phyloP scores from a whole-genome alignment of 306 rosid genomes.

The Abrus pulchellus region DNA sequence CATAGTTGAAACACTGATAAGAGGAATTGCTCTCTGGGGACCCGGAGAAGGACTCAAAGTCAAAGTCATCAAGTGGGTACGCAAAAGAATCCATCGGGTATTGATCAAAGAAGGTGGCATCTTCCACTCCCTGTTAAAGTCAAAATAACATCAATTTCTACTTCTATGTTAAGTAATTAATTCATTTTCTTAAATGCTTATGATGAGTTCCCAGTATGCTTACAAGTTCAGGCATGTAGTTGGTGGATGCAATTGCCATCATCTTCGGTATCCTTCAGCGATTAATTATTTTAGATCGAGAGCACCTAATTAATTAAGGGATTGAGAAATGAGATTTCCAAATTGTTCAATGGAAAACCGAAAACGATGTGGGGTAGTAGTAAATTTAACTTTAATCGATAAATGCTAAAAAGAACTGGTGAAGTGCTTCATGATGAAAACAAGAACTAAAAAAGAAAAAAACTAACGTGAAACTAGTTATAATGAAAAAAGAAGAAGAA shows the following conservation, averaged over 20 bases:
- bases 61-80: conserved; percentile 28
- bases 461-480: too few relatives aligned
- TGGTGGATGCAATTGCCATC: conserved; percentile 51
- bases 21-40: conserved; percentile 49
- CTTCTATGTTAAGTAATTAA: not conserved
- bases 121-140: conserved; percentile 49
- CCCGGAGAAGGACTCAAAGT: conserved; percentile 29
- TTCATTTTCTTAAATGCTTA: not conserved
- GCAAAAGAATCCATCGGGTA: conserved; percentile 49
- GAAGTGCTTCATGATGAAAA: not conserved
- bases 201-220: conserved; percentile 32
- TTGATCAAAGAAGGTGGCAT: conserved; percentile 35
- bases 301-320: not conserved
- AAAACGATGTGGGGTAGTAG: not conserved
- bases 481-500: not conserved
- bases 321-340: not conserved
- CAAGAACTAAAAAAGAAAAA: not conserved
- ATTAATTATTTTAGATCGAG: not conserved
- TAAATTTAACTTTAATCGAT: not conserved
- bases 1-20: conserved; percentile 31
- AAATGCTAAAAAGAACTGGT: not conserved
- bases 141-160: not conserved
- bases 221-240: conserved; percentile 54
- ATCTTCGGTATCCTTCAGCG: not conserved
- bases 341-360: not conserved